Percentiles rank a stretch among this genome's conserved stretches.
Conservation (phyloP, 495 filamentous ascomycete genomes). For the Podospora conica region DNA sequence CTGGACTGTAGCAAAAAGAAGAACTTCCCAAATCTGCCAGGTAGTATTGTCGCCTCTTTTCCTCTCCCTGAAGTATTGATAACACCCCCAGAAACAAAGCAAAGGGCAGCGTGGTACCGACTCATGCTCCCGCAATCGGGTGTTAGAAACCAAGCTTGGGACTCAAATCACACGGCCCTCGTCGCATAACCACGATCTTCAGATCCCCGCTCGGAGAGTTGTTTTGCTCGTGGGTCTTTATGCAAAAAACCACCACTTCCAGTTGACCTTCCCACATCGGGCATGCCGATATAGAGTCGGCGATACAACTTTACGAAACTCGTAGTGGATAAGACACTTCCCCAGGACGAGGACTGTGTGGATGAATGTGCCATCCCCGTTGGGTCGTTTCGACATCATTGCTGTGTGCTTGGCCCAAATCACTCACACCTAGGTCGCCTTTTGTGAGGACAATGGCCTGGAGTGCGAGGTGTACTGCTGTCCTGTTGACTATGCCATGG, state of each 20-base stretch:
- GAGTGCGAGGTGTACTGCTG: no score
- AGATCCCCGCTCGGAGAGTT: slow-evolving; percentile 1
- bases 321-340: no score
- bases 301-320: not conserved
- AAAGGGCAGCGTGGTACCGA: not conserved
- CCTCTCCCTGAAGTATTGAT: not conserved
- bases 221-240: not conserved
- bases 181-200: not conserved
- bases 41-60: not conserved
- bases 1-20: not conserved
- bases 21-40: not conserved
- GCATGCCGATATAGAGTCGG: not conserved
- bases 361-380: not conserved
- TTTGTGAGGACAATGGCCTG: not conserved
- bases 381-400: not conserved
- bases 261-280: not conserved
- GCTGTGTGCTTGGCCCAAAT: no score
- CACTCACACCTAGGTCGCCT: not conserved
- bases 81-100: not conserved
- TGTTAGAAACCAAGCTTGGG: not conserved
- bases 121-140: not conserved
- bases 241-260: not conserved
- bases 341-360: not conserved
- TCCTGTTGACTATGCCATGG: not conserved
- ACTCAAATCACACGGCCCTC: not conserved